Evolutionary conservation across 1,139 yeast species (phyloP).

Genomic region (Pichia sp.): DNA sequence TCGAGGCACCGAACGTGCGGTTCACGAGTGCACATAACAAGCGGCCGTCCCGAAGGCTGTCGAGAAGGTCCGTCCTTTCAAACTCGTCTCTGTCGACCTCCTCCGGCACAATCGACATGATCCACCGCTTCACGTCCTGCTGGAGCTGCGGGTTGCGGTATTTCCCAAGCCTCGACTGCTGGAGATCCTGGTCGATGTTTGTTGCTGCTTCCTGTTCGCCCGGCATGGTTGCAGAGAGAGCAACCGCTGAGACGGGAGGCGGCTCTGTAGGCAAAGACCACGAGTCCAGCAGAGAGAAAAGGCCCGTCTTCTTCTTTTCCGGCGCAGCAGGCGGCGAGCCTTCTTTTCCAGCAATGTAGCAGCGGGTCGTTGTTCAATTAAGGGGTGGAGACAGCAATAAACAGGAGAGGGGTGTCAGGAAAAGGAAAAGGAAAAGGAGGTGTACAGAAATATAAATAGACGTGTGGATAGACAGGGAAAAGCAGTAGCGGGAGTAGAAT

Average conservation of each 20-base stretch:
- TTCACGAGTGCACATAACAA: constrained; percentile 51
- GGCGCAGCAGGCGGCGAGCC: background rate
- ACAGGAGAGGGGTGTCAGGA: background rate
- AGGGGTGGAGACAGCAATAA: no score
- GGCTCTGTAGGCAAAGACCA: no score
- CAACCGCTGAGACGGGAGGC: no score
- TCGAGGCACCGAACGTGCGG: constrained; percentile 34
- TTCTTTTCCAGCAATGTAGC: no score
- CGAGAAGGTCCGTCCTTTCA: constrained; percentile 40
- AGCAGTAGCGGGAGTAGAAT: no score
- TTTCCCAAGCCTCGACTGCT: constrained; percentile 43
- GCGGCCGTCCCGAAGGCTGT: constrained; percentile 61
- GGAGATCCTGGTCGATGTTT: constrained; percentile 57
- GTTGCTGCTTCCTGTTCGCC: constrained; percentile 31
- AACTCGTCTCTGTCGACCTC: constrained; percentile 21
- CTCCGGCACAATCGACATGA: constrained; percentile 36
- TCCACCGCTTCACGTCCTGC: constrained; percentile 45
- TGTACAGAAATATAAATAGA: background rate
- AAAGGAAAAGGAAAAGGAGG: background rate
- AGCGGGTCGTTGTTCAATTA: no score
- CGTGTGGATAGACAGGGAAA: background rate
- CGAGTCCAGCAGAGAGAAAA: no score
- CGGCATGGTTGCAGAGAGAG: background rate
- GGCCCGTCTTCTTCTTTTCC: no score
- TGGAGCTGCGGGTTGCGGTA: constrained; percentile 40